These are phyloP conservation scores for Cantharellus cinnabarinus DNA, from an alignment of 768 basidiomycete species.

Conservation along the genomic window DNA sequence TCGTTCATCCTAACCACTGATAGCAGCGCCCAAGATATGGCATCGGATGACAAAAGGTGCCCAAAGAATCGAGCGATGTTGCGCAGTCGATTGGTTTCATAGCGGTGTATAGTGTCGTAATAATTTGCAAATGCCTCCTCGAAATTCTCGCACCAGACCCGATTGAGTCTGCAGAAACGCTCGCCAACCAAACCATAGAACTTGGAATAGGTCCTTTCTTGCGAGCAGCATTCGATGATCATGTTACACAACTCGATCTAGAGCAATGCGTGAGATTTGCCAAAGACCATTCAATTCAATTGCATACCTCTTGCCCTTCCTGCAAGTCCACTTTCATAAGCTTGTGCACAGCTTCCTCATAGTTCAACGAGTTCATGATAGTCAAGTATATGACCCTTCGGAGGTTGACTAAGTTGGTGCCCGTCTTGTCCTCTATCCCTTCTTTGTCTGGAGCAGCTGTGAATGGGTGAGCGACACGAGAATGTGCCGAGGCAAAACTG, in stretches of 20 bases:
- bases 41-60: constrained; percentile 68
- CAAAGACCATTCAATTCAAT: neutral
- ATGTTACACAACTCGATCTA: constrained; percentile 94
- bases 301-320: constrained; percentile 78
- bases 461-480: neutral
- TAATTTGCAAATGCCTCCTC: constrained; percentile 77
- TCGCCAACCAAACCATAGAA: constrained; percentile 95
- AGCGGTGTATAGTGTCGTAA: constrained; percentile 92
- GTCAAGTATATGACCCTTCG: constrained; percentile 89
- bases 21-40: constrained; percentile 75
- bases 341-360: constrained; percentile 98
- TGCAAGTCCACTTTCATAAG: constrained; percentile 77
- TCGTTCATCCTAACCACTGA: constrained; percentile 83
- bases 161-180: constrained; percentile 89
- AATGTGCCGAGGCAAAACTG: constrained; percentile 1
- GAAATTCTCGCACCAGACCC: constrained; percentile 78
- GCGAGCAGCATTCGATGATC: constrained; percentile 99
- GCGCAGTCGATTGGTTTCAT: constrained; percentile 93
- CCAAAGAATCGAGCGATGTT: constrained; percentile 97
- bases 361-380: constrained; percentile 92
- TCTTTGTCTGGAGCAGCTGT: constrained; percentile 55
- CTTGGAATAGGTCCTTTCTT: constrained; percentile 93
- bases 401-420: constrained; percentile 88
- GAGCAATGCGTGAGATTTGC: neutral
- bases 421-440: constrained; percentile 86